A percentile compares a stretch with the other conserved stretches of the same genome.
phyloP scores from a whole-genome alignment of 2,329 filamentous ascomycete species.

The Ophiocordyceps australis region DNA sequence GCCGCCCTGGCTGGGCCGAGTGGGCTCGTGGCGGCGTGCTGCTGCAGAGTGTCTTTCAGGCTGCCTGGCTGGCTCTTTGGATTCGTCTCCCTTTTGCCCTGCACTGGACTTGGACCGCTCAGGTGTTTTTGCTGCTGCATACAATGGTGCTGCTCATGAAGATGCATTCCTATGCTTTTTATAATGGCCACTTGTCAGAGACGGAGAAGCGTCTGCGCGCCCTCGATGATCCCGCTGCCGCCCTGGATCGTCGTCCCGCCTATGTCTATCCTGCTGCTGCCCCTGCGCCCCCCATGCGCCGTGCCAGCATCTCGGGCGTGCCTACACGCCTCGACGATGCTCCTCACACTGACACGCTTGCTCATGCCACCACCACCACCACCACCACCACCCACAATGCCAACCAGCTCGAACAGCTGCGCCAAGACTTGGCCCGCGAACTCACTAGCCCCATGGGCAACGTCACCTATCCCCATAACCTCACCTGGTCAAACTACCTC shows the following conservation, averaged over 20 bases:
- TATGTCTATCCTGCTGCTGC: slow-evolving; percentile 57
- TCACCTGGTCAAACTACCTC: slow-evolving; percentile 63
- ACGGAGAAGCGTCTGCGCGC: slow-evolving; percentile 64
- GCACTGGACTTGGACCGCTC: slow-evolving; percentile 91
- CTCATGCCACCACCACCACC: too few relatives aligned
- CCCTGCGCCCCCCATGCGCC: too few relatives aligned
- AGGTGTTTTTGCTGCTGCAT: slow-evolving; percentile 87
- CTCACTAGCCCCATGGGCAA: slow-evolving; percentile 80
- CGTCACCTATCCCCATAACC: slow-evolving; percentile 77
- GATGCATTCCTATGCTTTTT: slow-evolving; percentile 97
- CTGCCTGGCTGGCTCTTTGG: slow-evolving; percentile 66
- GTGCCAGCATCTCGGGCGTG: slow-evolving; percentile 18
- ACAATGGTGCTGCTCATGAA: slow-evolving; percentile 92
- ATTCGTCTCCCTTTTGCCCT: slow-evolving; percentile 68
- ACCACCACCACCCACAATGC: slow-evolving; percentile 6
- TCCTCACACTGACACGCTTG: slow-evolving; percentile 1
- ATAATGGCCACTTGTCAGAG: slow-evolving; percentile 87
- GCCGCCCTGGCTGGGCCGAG: too few relatives aligned
- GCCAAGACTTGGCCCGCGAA: slow-evolving; percentile 78
- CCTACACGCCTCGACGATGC: slow-evolving; percentile 6
- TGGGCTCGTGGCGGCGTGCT: slow-evolving; percentile 68
- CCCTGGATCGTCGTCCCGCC: slow-evolving; percentile 46
- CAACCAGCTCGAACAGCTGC: slow-evolving; percentile 47
- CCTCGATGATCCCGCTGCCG: slow-evolving; percentile 52
- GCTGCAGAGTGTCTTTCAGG: slow-evolving; percentile 69